Evolutionary conservation across 495 filamentous ascomycete genomes (phyloP).

Genomic region (Polyplosphaeria fusca): DNA sequence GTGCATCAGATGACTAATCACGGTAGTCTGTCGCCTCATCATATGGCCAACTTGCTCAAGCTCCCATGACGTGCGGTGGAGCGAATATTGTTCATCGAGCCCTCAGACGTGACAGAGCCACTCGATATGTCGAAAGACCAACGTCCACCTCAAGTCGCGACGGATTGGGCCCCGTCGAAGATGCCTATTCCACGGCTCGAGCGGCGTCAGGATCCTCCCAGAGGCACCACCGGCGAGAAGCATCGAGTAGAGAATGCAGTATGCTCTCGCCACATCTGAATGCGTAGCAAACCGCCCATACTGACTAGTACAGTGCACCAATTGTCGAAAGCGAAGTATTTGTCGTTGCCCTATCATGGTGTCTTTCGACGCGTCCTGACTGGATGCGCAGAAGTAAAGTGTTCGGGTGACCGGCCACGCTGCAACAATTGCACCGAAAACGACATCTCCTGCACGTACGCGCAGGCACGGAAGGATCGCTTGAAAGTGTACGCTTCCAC

Average conservation of each 20-base stretch:
- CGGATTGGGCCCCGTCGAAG: too few relatives aligned
- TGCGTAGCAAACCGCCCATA: neutral
- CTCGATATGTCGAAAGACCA: too few relatives aligned
- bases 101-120: too few relatives aligned
- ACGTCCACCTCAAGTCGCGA: too few relatives aligned
- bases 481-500: neutral
- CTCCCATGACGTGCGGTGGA: too few relatives aligned
- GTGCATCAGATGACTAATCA: too few relatives aligned
- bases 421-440: conserved; percentile 6
- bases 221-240: neutral
- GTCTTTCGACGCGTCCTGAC: neutral
- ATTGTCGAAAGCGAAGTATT: conserved; percentile 3
- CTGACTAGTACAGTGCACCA: conserved; percentile 1
- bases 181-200: conserved; percentile 5
- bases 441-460: neutral
- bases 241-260: neutral
- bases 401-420: conserved; percentile 2
- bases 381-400: conserved; percentile 4
- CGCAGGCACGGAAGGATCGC: conserved; percentile 1
- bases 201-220: neutral
- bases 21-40: too few relatives aligned
- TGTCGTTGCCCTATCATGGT: neutral
- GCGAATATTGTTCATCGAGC: too few relatives aligned
- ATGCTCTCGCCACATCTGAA: neutral
- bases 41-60: too few relatives aligned